These are phyloP conservation scores for Neocucurbitaria cava DNA, from an alignment of 2,329 filamentous ascomycete species.

Conservation along the genomic window DNA sequence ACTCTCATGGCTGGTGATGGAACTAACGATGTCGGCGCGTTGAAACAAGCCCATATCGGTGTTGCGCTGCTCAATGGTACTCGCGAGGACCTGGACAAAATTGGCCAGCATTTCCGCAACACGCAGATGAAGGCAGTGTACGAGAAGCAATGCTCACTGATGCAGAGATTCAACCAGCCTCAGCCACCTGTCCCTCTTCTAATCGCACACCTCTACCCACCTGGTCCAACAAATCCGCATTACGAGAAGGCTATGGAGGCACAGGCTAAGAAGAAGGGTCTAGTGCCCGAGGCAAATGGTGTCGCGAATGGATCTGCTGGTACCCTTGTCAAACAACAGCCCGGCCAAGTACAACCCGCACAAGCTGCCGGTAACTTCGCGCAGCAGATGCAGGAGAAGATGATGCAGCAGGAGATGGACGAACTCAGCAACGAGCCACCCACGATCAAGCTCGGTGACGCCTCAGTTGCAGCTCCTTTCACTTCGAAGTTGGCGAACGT, in stretches of 20 bases:
- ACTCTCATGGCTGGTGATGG: slow-evolving; percentile 99
- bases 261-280: slow-evolving; percentile 80
- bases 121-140: slow-evolving; percentile 99
- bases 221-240: slow-evolving; percentile 89
- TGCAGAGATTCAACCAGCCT: slow-evolving; percentile 95
- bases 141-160: slow-evolving; percentile 90
- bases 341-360: slow-evolving; percentile 63
- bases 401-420: slow-evolving; percentile 90
- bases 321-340: slow-evolving; percentile 41
- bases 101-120: slow-evolving; percentile 90
- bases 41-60: slow-evolving; percentile 98
- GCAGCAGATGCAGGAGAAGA: slow-evolving; percentile 73
- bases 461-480: slow-evolving; percentile 95
- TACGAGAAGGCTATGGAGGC: slow-evolving; percentile 90
- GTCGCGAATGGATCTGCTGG: slow-evolving; percentile 32
- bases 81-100: slow-evolving; percentile 86
- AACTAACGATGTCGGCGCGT: slow-evolving; percentile 95
- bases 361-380: slow-evolving; percentile 72
- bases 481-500: slow-evolving; percentile 98
- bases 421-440: slow-evolving; percentile 80
- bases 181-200: slow-evolving; percentile 87
- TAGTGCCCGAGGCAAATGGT: slow-evolving; percentile 60
- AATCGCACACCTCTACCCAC: slow-evolving; percentile 94
- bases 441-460: slow-evolving; percentile 95
- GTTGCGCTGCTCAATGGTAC: slow-evolving; percentile 96